Conservation (phyloP, 164 flowering plant genomes). For the Magnolia officinalis region DNA sequence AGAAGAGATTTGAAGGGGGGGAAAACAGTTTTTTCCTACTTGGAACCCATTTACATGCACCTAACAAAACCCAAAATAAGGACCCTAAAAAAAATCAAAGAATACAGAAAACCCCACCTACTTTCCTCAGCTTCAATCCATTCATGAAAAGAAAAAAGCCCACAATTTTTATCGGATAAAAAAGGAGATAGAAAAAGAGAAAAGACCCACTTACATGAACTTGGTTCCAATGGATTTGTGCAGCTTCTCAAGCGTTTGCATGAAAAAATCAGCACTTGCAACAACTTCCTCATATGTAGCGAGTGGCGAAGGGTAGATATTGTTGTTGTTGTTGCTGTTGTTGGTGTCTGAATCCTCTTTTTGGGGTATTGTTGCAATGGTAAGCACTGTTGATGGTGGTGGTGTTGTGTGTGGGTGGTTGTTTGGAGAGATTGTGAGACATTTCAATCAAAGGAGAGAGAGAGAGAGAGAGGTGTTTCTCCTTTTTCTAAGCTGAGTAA, state of each 20-base stretch:
- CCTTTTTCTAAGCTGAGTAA: too few species aligned
- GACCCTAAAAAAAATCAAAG: too few species aligned
- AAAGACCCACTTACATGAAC: constrained; percentile 40
- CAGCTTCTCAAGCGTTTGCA: constrained; percentile 46
- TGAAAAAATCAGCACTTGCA: constrained; percentile 45
- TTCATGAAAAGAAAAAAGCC: not conserved
- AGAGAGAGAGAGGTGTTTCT: too few species aligned
- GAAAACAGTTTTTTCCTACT: too few species aligned
- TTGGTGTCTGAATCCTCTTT: not conserved
- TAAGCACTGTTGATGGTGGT: not conserved
- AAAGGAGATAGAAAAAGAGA: not conserved
- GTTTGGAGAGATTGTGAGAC: constrained; percentile 3
- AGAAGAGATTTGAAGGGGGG: not conserved
- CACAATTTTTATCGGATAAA: not conserved
- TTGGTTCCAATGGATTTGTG: constrained; percentile 47
- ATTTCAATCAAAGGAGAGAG: constrained; percentile 9
- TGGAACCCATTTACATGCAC: too few species aligned
- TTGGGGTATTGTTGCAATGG: not conserved
- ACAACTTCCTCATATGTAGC: constrained; percentile 48
- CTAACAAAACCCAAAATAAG: not conserved
- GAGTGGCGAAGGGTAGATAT: constrained; percentile 32
- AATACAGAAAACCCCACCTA: not conserved
- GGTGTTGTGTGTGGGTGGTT: not conserved
- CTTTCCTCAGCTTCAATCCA: not conserved
- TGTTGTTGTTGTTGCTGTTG: not conserved